Evolutionary conservation across 345 rosid genomes (phyloP).

Genomic region (Gossypium turneri): DNA sequence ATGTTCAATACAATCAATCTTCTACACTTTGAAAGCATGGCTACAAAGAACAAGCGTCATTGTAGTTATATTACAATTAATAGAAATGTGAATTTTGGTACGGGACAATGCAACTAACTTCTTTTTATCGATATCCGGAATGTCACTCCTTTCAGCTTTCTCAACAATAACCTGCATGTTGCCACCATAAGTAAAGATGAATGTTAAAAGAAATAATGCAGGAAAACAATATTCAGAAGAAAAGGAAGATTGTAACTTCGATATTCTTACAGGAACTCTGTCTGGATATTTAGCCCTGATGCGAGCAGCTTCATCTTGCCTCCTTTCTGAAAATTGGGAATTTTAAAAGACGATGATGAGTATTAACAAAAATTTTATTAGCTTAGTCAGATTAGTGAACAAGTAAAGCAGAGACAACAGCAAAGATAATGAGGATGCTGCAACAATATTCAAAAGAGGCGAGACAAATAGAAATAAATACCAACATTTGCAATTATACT

Average conservation of each 20-base stretch:
- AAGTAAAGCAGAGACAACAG: neutral
- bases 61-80: neutral
- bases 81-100: neutral
- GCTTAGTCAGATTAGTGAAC: neutral
- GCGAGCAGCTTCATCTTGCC: slow-evolving; percentile 74
- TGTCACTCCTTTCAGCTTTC: slow-evolving; percentile 75
- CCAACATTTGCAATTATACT: neutral
- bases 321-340: slow-evolving; percentile 46
- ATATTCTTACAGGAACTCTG: slow-evolving; percentile 64
- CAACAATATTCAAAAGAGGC: too few species aligned
- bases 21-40: neutral
- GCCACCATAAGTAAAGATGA: neutral
- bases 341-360: neutral
- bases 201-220: neutral
- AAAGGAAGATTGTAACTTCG: neutral
- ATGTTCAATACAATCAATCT: neutral
- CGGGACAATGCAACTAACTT: slow-evolving; percentile 52
- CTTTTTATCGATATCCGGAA: slow-evolving; percentile 94
- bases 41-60: neutral
- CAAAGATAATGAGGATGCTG: neutral
- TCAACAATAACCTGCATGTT: slow-evolving; percentile 78
- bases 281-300: slow-evolving; percentile 87
- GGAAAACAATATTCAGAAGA: neutral
- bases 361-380: neutral
- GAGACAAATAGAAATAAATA: neutral